These are phyloP conservation scores for Myxozyma geophila DNA, from an alignment of 805 yeast genomes.

Conservation along the genomic window DNA sequence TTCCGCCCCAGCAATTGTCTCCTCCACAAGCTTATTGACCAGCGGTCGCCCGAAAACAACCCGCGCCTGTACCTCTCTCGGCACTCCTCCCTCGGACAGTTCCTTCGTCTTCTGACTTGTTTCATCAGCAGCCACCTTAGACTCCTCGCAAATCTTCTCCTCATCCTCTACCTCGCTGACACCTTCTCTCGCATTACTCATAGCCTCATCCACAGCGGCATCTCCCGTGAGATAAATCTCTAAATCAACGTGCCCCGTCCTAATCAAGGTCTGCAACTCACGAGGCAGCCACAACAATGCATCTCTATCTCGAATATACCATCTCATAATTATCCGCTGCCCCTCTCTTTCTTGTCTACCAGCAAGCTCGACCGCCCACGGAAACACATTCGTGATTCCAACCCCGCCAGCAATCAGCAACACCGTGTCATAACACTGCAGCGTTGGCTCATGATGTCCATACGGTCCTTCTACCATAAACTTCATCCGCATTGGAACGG, in stretches of 20 bases:
- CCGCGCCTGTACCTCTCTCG: neutral
- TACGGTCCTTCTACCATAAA: slow-evolving; percentile 66
- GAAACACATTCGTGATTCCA: slow-evolving; percentile 62
- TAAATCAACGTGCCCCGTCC: neutral
- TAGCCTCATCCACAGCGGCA: neutral
- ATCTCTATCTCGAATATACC: slow-evolving; percentile 14
- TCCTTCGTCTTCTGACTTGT: neutral
- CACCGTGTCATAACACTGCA: slow-evolving; percentile 52
- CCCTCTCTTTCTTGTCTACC: neutral
- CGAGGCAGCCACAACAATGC: slow-evolving; percentile 11
- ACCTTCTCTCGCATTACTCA: neutral
- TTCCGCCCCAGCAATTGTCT: neutral
- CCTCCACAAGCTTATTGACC: neutral
- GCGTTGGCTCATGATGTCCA: slow-evolving; percentile 53
- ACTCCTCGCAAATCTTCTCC: neutral
- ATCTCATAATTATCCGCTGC: neutral
- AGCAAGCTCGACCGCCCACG: slow-evolving; percentile 48
- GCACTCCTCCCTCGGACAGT: neutral
- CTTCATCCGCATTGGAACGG: slow-evolving; percentile 39
- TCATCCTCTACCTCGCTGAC: neutral
- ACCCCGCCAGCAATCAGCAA: slow-evolving; percentile 66
- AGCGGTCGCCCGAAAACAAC: neutral
- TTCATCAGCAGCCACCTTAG: neutral
- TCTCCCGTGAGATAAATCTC: slow-evolving; percentile 1
- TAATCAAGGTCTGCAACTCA: neutral